Evolutionary conservation across 2,329 filamentous ascomycete genomes (phyloP).

Genomic region (Talaromyces piceae): DNA sequence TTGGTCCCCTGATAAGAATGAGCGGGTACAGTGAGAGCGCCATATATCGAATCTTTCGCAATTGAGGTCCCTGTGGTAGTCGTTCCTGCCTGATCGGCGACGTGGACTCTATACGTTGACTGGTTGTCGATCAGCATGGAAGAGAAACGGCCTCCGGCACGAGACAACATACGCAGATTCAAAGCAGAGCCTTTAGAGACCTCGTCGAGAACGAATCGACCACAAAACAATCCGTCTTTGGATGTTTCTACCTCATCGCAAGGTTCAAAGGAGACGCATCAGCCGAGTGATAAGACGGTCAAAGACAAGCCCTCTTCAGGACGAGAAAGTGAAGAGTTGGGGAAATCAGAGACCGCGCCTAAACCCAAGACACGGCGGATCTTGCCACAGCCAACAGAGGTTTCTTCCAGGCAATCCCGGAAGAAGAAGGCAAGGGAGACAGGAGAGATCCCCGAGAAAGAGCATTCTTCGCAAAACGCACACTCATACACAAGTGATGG

Average conservation of each 20-base stretch:
- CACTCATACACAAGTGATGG: not conserved
- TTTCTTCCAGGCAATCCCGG: constrained; percentile 33
- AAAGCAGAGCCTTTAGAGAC: constrained; percentile 27
- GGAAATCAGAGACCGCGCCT: not conserved
- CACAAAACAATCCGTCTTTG: not conserved
- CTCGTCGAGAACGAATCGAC: constrained; percentile 21
- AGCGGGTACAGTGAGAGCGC: not conserved
- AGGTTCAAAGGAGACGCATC: not conserved
- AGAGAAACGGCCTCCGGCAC: not conserved
- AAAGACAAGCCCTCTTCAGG: not conserved
- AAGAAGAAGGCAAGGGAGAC: constrained; percentile 14
- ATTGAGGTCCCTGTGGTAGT: not conserved
- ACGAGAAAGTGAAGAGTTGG: not conserved
- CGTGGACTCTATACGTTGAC: not conserved
- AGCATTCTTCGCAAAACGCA: not conserved
- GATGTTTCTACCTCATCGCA: constrained; percentile 2
- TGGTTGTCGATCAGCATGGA: not conserved
- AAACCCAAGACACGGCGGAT: constrained; percentile 17
- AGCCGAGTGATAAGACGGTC: not conserved
- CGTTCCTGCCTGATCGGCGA: not conserved
- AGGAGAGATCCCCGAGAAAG: not conserved
- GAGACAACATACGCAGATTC: constrained; percentile 18
- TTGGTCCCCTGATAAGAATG: not conserved
- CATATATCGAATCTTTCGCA: not conserved
- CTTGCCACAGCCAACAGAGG: constrained; percentile 39